phyloP scores from a whole-genome alignment of 257 asterid species.

The Ilex asprella region DNA sequence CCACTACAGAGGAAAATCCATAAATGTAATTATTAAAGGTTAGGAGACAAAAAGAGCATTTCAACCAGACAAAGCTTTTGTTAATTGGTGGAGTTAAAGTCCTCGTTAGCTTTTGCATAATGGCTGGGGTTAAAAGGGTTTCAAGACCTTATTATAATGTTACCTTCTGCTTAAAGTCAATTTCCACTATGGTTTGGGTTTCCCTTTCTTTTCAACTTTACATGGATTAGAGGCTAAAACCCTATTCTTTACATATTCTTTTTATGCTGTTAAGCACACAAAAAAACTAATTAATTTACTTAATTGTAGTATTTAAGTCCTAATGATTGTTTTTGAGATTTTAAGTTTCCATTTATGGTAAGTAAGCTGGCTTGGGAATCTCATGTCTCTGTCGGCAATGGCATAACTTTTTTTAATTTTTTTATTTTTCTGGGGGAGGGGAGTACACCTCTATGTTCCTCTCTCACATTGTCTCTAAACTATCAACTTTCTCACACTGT shows the following conservation, averaged over 20 bases:
- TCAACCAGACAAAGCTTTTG: conserved; percentile 48
- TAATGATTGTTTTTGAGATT: conserved; percentile 33
- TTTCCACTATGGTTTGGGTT: conserved; percentile 1
- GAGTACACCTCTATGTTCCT: too few relatives aligned
- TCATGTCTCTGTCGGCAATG: conserved; percentile 26
- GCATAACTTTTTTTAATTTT: conserved; percentile 12
- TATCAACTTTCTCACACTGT: too few relatives aligned
- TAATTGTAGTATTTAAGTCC: conserved; percentile 4
- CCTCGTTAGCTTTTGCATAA: conserved; percentile 17
- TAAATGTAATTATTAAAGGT: conserved; percentile 40
- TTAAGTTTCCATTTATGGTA: conserved; percentile 35
- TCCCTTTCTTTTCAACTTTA: neutral
- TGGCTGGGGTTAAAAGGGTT: conserved; percentile 15
- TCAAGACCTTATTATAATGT: conserved; percentile 9
- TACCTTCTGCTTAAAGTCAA: conserved; percentile 28
- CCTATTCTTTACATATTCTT: neutral
- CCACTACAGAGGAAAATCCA: conserved; percentile 44
- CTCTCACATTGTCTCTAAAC: too few relatives aligned
- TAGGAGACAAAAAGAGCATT: conserved; percentile 50
- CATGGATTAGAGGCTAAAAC: too few relatives aligned
- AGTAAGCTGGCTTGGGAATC: conserved; percentile 15
- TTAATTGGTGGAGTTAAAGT: conserved; percentile 26
- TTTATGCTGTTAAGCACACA: neutral
- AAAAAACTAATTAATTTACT: neutral
- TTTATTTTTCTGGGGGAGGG: too few relatives aligned